Percentiles rank a stretch among this genome's conserved stretches.
Conservation (phyloP, 177 flowering plant genomes). For the Vitis hybrid region DNA sequence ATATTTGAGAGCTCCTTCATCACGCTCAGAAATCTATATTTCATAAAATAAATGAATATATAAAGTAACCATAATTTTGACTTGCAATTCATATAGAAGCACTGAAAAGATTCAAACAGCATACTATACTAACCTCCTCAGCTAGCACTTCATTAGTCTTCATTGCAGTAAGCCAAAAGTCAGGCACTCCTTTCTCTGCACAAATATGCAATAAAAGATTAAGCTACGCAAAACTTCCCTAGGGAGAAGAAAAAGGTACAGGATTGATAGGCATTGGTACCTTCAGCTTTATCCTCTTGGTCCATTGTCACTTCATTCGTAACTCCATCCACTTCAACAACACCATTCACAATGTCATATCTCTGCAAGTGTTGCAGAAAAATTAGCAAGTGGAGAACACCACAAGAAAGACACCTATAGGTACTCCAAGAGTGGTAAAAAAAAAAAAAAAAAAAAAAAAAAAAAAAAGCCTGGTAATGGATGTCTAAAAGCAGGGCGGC, state of each 20-base stretch:
- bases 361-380: slow-evolving; percentile 43
- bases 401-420: too few relatives aligned
- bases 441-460: fast-evolving
- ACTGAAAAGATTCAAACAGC: not conserved
- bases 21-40: slow-evolving; percentile 79
- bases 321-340: slow-evolving; percentile 63
- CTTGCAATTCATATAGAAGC: not conserved
- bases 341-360: slow-evolving; percentile 72
- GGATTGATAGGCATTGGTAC: slow-evolving; percentile 7
- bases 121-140: slow-evolving; percentile 36
- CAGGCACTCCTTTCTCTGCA: slow-evolving; percentile 67
- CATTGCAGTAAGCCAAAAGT: slow-evolving; percentile 65
- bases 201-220: not conserved
- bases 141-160: slow-evolving; percentile 48
- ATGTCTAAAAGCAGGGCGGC: too few relatives aligned
- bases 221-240: not conserved
- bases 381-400: too few relatives aligned
- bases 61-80: not conserved
- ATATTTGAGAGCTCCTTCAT: slow-evolving; percentile 87
- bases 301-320: slow-evolving; percentile 32
- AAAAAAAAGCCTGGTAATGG: too few relatives aligned
- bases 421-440: too few relatives aligned
- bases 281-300: slow-evolving; percentile 31
- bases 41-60: slow-evolving; percentile 3
- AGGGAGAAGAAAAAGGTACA: not conserved